Base-by-base conservation (phyloP, 805 yeast genomes). In the Helenozyma rhizophorensis region DNA sequence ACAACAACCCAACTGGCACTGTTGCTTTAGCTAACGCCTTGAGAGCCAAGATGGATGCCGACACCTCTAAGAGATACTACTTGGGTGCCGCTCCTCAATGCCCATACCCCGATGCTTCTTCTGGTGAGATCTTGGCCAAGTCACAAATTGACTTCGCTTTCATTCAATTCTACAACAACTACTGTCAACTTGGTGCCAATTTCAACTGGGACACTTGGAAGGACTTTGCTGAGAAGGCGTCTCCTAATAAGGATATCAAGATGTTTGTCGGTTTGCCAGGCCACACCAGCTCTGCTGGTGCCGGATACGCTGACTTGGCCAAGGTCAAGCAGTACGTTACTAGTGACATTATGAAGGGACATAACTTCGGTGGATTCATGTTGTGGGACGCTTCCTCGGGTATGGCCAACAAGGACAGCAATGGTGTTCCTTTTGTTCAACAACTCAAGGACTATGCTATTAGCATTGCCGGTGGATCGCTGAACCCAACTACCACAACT, bases 1-100 rank as follows among this genome's bases (percentile, higher is more conserved):
- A n/a, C 40, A n/a, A n/a, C n/a, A n/a, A n/a, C n/a, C n/a, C n/a
- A n/a, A n/a, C n/a, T n/a, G n/a, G n/a, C n/a, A n/a, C n/a, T n/a
- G n/a, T n/a, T 74, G 75, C 4, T 58, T 74, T 36, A 74, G 65
- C 17, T 74, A 54, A 0, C 32, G 30, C 9, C 30, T 36, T 39
- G 42, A 36, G 30, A 12, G 10, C 8, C 15, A 35, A 12, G 24
- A 33, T 23, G 26, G 21, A 11, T 30, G 34, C 24, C 28, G 39
- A 2, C 60, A n/a, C n/a, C n/a, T n/a, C 82, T 28, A 83, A 79
- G 58, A 48, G 60, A 18, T 84, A 79, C 63, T 84, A 80, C 55
- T 63, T 87, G 27, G 78, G 94, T 33, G 95, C 95, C 44, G 90
- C 96, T 42, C 96, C 96, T 14, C 96, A 87, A 64, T 88, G 96